phyloP scores from a whole-genome alignment of 306 rosid genomes.

The Vicia villosa region DNA sequence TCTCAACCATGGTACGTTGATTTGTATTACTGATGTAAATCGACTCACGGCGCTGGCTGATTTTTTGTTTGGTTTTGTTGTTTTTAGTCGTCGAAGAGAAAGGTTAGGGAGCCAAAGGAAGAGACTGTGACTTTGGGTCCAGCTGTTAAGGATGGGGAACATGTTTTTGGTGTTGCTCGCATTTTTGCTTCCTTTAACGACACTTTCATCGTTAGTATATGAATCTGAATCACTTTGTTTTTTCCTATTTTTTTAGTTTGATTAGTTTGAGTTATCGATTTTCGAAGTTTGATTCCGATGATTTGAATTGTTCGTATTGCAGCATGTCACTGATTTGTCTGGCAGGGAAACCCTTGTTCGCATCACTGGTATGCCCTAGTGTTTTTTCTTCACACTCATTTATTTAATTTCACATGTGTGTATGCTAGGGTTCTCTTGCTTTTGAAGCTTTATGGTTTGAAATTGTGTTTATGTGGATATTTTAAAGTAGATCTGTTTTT shows the following conservation, averaged over 20 bases:
- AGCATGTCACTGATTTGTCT: conserved; percentile 93
- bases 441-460: not conserved
- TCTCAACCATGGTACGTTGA: not conserved
- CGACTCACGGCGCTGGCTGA: no score
- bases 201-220: conserved; percentile 71
- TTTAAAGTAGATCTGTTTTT: not conserved
- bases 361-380: conserved; percentile 54
- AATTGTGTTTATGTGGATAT: not conserved
- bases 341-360: conserved; percentile 91
- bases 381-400: not conserved
- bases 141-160: conserved; percentile 81
- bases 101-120: conserved; percentile 88
- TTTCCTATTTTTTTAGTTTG: rapidly evolving
- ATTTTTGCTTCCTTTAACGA: conserved; percentile 85
- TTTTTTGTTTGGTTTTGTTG: not conserved
- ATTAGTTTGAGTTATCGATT: not conserved
- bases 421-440: no score
- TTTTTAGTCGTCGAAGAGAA: conserved; percentile 36
- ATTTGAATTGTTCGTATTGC: conserved; percentile 13
- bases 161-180: conserved; percentile 83
- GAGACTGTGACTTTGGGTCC: conserved; percentile 90
- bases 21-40: no score
- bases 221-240: not conserved
- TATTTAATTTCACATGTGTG: not conserved
- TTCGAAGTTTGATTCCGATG: not conserved